These are phyloP conservation scores for Knufia petricola DNA, from an alignment of 2,329 filamentous ascomycete genomes.

Conservation along the genomic window DNA sequence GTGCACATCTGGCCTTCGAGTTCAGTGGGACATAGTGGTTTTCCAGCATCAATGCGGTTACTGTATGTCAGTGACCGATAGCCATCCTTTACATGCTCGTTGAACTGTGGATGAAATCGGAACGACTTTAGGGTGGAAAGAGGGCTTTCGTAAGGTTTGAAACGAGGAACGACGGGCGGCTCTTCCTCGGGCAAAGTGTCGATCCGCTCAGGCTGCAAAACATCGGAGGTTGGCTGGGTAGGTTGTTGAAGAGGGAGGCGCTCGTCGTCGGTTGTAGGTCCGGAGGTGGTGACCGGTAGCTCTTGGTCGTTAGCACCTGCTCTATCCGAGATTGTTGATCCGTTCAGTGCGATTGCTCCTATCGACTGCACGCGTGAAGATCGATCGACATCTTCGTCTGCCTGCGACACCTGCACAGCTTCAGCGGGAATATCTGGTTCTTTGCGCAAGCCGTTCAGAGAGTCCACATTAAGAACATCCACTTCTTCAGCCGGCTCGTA, in stretches of 20 bases:
- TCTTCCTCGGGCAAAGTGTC: neutral
- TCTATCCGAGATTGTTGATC: neutral
- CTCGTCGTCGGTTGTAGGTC: neutral
- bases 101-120: constrained; percentile 76
- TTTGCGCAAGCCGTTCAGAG: neutral
- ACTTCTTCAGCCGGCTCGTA: constrained; percentile 15
- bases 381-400: neutral
- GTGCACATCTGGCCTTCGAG: constrained; percentile 62
- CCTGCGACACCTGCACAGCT: neutral
- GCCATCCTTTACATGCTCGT: constrained; percentile 59
- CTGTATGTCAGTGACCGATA: constrained; percentile 88
- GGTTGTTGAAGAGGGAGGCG: neutral
- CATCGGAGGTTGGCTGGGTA: too few species aligned
- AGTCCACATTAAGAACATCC: constrained; percentile 8
- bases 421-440: neutral
- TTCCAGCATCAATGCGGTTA: constrained; percentile 71
- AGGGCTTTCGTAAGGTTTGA: constrained; percentile 70
- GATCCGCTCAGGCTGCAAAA: too few species aligned
- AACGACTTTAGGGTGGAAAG: constrained; percentile 76
- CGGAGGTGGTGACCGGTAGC: neutral
- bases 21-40: constrained; percentile 68
- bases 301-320: neutral
- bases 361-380: too few species aligned
- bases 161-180: constrained; percentile 23
- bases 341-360: neutral